These are phyloP conservation scores for Coniella lustricola DNA, from an alignment of 2,329 filamentous ascomycete genomes.

Conservation along the genomic window DNA sequence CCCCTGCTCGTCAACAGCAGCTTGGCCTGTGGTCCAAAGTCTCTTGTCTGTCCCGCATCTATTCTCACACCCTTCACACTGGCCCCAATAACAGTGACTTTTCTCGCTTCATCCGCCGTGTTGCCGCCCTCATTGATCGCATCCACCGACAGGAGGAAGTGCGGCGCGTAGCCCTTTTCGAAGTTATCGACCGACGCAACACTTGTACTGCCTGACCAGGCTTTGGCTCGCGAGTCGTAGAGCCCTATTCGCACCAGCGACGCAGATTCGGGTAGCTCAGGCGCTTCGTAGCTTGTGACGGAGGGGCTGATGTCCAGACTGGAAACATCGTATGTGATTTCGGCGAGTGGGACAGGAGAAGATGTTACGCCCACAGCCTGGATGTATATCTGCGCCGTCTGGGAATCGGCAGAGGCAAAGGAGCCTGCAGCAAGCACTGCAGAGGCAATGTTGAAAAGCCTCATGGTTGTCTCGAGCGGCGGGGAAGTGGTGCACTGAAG, in stretches of 20 bases:
- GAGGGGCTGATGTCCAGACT: constrained; percentile 33
- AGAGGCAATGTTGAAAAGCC: constrained; percentile 9
- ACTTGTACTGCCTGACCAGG: constrained; percentile 50
- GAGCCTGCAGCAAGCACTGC: constrained; percentile 34
- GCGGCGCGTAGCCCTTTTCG: constrained; percentile 53
- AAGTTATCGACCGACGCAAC: constrained; percentile 52
- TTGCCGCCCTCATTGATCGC: constrained; percentile 16
- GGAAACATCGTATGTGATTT: constrained; percentile 45
- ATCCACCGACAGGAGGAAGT: constrained; percentile 47
- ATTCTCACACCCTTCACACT: constrained; percentile 49
- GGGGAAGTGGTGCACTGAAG: not conserved
- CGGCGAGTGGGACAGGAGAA: constrained; percentile 42
- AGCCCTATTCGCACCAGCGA: constrained; percentile 51
- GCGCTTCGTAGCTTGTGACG: constrained; percentile 49
- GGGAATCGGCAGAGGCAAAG: constrained; percentile 32
- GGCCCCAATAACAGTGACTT: constrained; percentile 42
- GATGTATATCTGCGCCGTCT: constrained; percentile 46
- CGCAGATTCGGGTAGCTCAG: constrained; percentile 40
- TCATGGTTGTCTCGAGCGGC: constrained; percentile 16
- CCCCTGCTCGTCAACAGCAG: constrained; percentile 42
- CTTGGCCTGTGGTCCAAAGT: constrained; percentile 55
- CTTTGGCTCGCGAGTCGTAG: constrained; percentile 39
- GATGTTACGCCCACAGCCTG: constrained; percentile 38
- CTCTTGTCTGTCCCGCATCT: constrained; percentile 57
- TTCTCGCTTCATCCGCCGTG: constrained; percentile 9